A percentile compares a stretch with the other conserved stretches of the same genome.
Evolutionary conservation across 2,329 filamentous ascomycete species (phyloP).

Genomic region (Colletotrichum musae): DNA sequence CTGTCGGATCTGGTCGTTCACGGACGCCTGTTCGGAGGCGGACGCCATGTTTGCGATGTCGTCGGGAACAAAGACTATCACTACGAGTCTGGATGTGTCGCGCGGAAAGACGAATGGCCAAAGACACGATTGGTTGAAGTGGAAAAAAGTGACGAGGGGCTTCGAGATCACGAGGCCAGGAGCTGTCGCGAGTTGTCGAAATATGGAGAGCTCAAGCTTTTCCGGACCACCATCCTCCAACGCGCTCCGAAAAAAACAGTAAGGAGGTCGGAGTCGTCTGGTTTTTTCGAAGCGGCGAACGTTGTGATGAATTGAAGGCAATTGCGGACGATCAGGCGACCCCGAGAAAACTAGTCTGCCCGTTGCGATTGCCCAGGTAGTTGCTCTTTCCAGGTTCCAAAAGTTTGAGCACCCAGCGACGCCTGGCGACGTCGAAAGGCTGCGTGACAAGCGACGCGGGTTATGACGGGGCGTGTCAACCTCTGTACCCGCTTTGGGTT

Average conservation of each 20-base stretch:
- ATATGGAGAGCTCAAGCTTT: conserved; percentile 40
- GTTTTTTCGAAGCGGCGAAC: neutral
- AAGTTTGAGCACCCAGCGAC: conserved; percentile 18
- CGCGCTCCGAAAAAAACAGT: conserved; percentile 23
- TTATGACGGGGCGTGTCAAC: conserved; percentile 39
- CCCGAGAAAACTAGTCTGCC: conserved; percentile 11
- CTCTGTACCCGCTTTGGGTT: conserved; percentile 25
- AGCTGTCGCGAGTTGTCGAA: conserved; percentile 42
- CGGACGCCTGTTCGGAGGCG: conserved; percentile 64
- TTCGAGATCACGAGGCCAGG: conserved; percentile 25
- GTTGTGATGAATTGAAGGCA: neutral
- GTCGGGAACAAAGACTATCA: neutral
- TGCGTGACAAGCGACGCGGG: conserved; percentile 41
- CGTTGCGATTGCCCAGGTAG: conserved; percentile 23
- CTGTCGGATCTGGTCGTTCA: conserved; percentile 86
- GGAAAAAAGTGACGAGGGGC: neutral
- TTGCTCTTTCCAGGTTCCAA: conserved; percentile 17
- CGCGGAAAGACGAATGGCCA: neutral
- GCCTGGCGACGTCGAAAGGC: conserved; percentile 32
- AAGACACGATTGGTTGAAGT: conserved; percentile 11
- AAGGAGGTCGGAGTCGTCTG: neutral
- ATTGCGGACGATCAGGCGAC: conserved; percentile 13
- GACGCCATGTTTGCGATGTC: conserved; percentile 62
- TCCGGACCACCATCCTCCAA: conserved; percentile 40
- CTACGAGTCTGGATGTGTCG: conserved; percentile 5